Conservation (phyloP, 2,329 filamentous ascomycete genomes). For the Plenodomus biglobosus region DNA sequence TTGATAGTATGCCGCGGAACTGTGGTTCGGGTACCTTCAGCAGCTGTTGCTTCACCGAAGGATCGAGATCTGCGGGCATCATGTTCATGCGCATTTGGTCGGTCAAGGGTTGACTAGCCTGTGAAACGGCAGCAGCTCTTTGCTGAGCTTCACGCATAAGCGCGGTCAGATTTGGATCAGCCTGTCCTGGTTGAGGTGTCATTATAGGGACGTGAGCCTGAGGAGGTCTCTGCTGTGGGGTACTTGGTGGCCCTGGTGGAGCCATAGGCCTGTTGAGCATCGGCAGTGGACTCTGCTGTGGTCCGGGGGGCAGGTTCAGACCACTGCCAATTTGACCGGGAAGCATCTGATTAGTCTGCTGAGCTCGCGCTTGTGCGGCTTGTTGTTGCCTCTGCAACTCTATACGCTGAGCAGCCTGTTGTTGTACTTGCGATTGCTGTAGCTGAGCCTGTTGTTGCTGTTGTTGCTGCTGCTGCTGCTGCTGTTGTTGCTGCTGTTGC, state of each 20-base stretch:
- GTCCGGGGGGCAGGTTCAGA: constrained; percentile 46
- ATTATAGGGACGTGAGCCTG: constrained; percentile 41
- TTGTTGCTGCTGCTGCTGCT: constrained; percentile 1
- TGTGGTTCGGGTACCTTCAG: constrained; percentile 40
- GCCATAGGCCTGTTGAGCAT: constrained; percentile 53
- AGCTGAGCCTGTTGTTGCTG: constrained; percentile 14
- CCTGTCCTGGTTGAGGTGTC: constrained; percentile 35
- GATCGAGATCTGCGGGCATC: constrained; percentile 36
- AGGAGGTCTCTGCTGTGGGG: constrained; percentile 41
- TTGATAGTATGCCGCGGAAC: constrained; percentile 33
- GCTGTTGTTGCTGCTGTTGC: constrained; percentile 7
- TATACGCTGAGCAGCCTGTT: constrained; percentile 36
- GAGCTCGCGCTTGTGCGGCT: constrained; percentile 30
- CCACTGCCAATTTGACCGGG: constrained; percentile 45
- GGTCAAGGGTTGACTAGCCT: constrained; percentile 32
- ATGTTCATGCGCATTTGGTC: constrained; percentile 37
- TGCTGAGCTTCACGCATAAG: constrained; percentile 42
- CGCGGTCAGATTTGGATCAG: constrained; percentile 33
- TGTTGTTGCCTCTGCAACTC: constrained; percentile 43
- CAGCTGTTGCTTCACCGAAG: constrained; percentile 34
- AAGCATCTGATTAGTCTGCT: constrained; percentile 32
- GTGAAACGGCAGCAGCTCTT: constrained; percentile 32
- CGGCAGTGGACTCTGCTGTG: constrained; percentile 51
- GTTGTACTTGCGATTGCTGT: constrained; percentile 44
- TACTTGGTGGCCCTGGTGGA: constrained; percentile 44